These are phyloP conservation scores for Leccinum solheimii DNA, from an alignment of 1,284 basidiomycete genomes.

Conservation along the genomic window DNA sequence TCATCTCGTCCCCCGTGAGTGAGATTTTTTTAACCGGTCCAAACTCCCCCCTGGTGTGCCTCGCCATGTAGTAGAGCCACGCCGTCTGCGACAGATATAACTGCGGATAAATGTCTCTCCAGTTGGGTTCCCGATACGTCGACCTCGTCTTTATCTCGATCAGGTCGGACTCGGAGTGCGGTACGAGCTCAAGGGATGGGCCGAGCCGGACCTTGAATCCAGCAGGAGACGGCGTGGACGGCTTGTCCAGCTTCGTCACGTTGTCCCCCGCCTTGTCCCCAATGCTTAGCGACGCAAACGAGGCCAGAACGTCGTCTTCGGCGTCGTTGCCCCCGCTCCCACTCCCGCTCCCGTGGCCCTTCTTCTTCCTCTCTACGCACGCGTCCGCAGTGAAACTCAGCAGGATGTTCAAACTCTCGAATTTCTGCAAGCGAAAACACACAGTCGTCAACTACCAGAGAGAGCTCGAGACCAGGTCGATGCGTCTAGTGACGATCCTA, in stretches of 20 bases:
- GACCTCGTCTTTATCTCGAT: slow-evolving; percentile 45
- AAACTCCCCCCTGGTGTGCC: slow-evolving; percentile 37
- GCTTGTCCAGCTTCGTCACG: not conserved
- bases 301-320: slow-evolving; percentile 28
- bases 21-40: slow-evolving; percentile 30
- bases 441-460: not conserved
- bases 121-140: slow-evolving; percentile 28
- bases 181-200: slow-evolving; percentile 24
- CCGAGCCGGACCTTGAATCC: slow-evolving; percentile 18
- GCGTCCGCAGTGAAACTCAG: slow-evolving; percentile 38
- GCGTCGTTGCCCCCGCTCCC: slow-evolving; percentile 4
- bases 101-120: slow-evolving; percentile 43
- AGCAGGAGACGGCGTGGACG: not conserved
- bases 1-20: slow-evolving; percentile 29
- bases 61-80: slow-evolving; percentile 38
- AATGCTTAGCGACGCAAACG: slow-evolving; percentile 30
- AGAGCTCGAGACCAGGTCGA: not conserved
- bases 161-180: slow-evolving; percentile 34
- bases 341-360: too few relatives aligned
- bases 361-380: slow-evolving; percentile 20
- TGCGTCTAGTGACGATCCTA: too few relatives aligned
- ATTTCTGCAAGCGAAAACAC: slow-evolving; percentile 20
- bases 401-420: slow-evolving; percentile 35
- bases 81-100: slow-evolving; percentile 43
- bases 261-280: not conserved